These are phyloP conservation scores for Scenedesmus sp. DNA, from an alignment of 163 green algal genomes.

Conservation along the genomic window DNA sequence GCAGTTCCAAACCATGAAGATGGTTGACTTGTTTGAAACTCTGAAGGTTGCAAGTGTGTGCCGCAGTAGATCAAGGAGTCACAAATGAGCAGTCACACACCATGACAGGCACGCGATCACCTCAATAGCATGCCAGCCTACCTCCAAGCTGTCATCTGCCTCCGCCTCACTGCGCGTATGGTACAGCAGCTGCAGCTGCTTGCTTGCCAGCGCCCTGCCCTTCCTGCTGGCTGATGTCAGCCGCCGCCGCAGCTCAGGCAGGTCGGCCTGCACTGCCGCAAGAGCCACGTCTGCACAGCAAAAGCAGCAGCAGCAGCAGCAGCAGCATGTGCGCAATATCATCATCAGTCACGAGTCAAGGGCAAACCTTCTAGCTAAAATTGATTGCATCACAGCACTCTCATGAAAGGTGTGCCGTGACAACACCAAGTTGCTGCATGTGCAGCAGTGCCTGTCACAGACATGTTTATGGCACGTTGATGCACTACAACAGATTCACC, in stretches of 20 bases:
- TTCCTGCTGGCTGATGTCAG: conserved; percentile 22
- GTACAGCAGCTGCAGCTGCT: conserved; percentile 37
- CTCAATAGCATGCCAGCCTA: neutral
- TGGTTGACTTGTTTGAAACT: neutral
- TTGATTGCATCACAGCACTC: too few species aligned
- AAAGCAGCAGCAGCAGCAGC: neutral
- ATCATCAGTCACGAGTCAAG: too few species aligned
- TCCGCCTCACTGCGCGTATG: conserved; percentile 17
- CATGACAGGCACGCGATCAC: neutral
- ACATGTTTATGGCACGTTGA: neutral
- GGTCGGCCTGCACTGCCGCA: neutral
- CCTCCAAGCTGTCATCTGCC: neutral
- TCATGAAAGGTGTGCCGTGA: too few species aligned
- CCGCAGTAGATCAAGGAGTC: neutral
- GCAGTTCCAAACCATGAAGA: neutral
- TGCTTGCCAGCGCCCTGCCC: conserved; percentile 3
- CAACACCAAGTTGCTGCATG: too few species aligned
- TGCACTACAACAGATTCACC: neutral
- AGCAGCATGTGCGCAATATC: neutral
- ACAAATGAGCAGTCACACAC: neutral
- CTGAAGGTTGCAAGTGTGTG: too few species aligned
- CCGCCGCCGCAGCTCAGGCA: neutral
- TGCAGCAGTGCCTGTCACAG: too few species aligned
- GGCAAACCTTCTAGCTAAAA: too few species aligned
- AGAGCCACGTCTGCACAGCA: neutral